Evolutionary conservation across 2,329 filamentous ascomycete species (phyloP), one percentile per base, ranked within the genome.

Genomic region (Biscogniauxia marginata): DNA sequence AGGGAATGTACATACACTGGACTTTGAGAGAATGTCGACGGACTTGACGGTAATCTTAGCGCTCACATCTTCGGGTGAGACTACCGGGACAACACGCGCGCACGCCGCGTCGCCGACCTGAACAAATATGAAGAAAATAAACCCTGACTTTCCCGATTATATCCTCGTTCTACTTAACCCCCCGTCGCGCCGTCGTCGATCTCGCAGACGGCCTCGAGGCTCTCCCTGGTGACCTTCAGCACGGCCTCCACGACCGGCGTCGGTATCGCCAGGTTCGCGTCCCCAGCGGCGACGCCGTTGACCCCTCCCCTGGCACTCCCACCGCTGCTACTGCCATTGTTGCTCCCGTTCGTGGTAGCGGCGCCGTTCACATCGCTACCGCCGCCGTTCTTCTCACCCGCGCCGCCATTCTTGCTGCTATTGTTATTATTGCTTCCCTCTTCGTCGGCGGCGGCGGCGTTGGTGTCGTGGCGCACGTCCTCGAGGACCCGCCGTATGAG

Each of bases 401-500:
- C 63, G 8, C 48, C 50, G 4, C 64, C 63, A 7, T 47, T 53
- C 23, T 67, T 54, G 21, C 66, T 60, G 50, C 58, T 49, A 49
- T 56, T 57, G 46, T 50, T 53, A 20, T 58, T 63, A 39, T 56
- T 71, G 8, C 52, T 53, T 7, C 54, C 57, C 50, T 67, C 60
- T 7, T 68, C 61, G 30, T 62, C 44, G 23, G 67, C 61, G 30
- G 66, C 61, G 13, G 72, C 61, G 43, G 70, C 64, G 6, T 75
- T 69, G 4, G 77, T 79, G 58, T 83, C 81, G 56, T 78, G 75
- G 49, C 81, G 80, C 53, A 88, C 79, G 68, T 88, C 85, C 56
- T 86, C 82, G 63, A 88, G 75, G 19, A 88, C 81, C 58, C 81
- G 82, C 52, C 76, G 73, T 59, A 88, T 77, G 24, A 87, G 81